A percentile compares a stretch with the other conserved stretches of the same genome.
These are phyloP conservation scores for Salix exigua DNA, from an alignment of 345 rosid species.

Conservation along the genomic window DNA sequence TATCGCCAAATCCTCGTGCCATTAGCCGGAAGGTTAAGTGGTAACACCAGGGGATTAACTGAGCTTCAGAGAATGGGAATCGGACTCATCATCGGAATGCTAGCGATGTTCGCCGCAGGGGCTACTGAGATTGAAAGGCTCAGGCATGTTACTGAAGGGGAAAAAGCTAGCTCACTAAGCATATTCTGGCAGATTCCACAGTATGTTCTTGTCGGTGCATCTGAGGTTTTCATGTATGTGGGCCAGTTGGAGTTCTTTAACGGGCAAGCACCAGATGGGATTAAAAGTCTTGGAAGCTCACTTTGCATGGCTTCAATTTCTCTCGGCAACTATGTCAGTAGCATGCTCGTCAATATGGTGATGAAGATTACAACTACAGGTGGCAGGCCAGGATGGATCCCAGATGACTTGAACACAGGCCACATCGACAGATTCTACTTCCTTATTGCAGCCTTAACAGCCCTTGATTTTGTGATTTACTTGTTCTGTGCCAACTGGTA, in stretches of 20 bases:
- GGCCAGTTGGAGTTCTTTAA: slow-evolving; percentile 91
- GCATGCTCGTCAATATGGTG: slow-evolving; percentile 63
- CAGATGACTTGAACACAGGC: slow-evolving; percentile 57
- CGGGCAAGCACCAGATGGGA: slow-evolving; percentile 85
- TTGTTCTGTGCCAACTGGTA: slow-evolving; percentile 72
- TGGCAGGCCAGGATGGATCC: slow-evolving; percentile 68
- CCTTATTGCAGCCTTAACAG: slow-evolving; percentile 54
- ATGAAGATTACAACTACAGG: slow-evolving; percentile 60
- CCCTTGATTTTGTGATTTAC: slow-evolving; percentile 61
- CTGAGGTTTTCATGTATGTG: slow-evolving; percentile 90
- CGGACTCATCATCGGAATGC: slow-evolving; percentile 68
- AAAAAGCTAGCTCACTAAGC: slow-evolving; percentile 53
- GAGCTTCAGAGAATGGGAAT: slow-evolving; percentile 89
- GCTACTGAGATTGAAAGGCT: slow-evolving; percentile 63
- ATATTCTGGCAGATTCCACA: slow-evolving; percentile 92
- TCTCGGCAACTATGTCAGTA: slow-evolving; percentile 81
- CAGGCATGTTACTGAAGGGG: slow-evolving; percentile 33
- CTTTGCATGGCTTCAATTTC: slow-evolving; percentile 96
- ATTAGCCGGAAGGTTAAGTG: slow-evolving; percentile 38
- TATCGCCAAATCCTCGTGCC: slow-evolving; percentile 70
- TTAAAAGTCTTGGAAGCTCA: slow-evolving; percentile 88
- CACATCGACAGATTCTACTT: slow-evolving; percentile 80
- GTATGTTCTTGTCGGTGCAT: slow-evolving; percentile 69
- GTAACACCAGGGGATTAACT: slow-evolving; percentile 52
- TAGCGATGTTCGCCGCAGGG: slow-evolving; percentile 83